Base-by-base conservation (phyloP, 2,329 filamentous ascomycete genomes). In the Aspergillus carbonarius region DNA sequence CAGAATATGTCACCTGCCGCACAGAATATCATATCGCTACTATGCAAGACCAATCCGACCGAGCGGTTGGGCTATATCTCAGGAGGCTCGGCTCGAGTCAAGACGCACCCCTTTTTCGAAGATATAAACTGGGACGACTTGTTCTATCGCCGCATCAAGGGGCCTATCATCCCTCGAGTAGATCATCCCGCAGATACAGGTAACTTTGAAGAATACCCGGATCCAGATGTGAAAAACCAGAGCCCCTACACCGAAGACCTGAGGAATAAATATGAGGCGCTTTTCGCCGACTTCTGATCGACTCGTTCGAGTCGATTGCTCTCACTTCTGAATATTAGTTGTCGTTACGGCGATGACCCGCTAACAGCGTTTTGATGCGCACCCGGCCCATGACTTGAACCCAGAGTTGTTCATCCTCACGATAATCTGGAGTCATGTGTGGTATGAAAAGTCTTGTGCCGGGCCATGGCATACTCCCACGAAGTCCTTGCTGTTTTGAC, bases 121-220 rank as follows among this genome's bases (percentile, higher is more conserved):
- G 76, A 79, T 35, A 81, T 88, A 55, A 81, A 86, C 66, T 88
- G 86, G 86, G 83, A 88, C 58, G 82, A 82, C 35, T 70, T 88
- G 54, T 88, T 86, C 67, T 79, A 86, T 63, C 80, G 83, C 46
- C 80, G 81, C 62, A 76, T 82, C 59, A 81, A 85, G 62, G 86
- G 86, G 0, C 86, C 86, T 2, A 88, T 88, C 57, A 79, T 88
- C 55, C 86, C 86, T 17, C 80, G 84, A 67, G 76, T 88, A 49
- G 77, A 81, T 55, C 81, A 85, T 48, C 79, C 83, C 1, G 84
- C 85, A 6, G 86, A 88, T 64, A 83, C 85, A 34, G 76, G 83
- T 18, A 88, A 88, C 69, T 88, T 88, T 66, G 85, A 88, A 65
- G 84, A 88, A 57, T 88, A 88, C 64, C 85, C 87, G 51, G 77